Conservation (phyloP, 257 asterid genomes). For the Plantago ovata region DNA sequence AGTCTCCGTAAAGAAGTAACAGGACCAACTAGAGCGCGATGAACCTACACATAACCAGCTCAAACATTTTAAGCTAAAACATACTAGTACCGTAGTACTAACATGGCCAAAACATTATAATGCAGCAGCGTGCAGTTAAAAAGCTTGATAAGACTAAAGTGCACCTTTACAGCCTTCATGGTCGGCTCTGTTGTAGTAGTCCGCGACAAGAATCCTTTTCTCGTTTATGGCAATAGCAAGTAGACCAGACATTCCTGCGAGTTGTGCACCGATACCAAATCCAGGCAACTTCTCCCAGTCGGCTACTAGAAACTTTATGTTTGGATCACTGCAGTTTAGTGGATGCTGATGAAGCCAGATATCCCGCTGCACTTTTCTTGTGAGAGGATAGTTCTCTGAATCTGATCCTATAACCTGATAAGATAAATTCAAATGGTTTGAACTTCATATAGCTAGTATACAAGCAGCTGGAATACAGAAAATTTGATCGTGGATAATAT, state of each 20-base stretch:
- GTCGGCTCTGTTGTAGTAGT: conserved; percentile 87
- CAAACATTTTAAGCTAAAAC: not conserved
- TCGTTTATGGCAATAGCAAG: conserved; percentile 83
- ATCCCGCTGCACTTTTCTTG: conserved; percentile 89
- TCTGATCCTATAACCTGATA: conserved; percentile 78
- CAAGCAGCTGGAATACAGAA: not conserved
- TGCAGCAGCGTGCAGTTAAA: no score
- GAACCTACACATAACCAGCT: conserved; percentile 45
- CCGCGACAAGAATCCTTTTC: conserved; percentile 69
- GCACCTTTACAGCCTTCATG: conserved; percentile 90
- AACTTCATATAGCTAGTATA: not conserved
- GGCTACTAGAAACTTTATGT: conserved; percentile 61
- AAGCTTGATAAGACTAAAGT: not conserved
- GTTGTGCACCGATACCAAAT: conserved; percentile 93
- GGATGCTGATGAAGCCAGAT: conserved; percentile 98
- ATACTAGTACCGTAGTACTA: no score
- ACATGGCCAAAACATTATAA: no score
- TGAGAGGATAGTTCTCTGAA: conserved; percentile 83
- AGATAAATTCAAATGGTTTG: not conserved
- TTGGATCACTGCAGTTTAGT: conserved; percentile 57
- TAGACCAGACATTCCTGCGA: conserved; percentile 93
- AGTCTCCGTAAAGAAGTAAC: conserved; percentile 90
- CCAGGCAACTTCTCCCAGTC: conserved; percentile 97
- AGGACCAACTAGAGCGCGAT: conserved; percentile 85
- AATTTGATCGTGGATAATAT: not conserved